Conservation (phyloP, 176 grass and related monocot species). For the Aegilops tauschii region DNA sequence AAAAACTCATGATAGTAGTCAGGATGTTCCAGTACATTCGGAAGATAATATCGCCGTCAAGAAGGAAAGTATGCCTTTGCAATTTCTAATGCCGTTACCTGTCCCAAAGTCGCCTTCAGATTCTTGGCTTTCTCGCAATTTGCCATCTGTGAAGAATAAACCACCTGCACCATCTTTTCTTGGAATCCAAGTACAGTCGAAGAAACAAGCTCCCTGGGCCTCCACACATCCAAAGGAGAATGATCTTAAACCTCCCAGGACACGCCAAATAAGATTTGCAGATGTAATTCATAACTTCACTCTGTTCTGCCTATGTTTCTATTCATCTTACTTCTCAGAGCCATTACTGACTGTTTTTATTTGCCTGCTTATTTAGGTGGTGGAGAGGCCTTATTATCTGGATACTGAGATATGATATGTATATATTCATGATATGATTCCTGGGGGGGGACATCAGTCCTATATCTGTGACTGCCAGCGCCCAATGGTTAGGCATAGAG, state of each 20-base stretch:
- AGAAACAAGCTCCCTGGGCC: conserved; percentile 55
- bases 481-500: neutral
- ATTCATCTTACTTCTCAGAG: neutral
- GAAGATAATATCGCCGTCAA: conserved; percentile 20
- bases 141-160: conserved; percentile 73
- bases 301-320: neutral
- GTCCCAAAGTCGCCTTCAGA: conserved; percentile 94
- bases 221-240: conserved; percentile 40
- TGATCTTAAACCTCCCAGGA: conserved; percentile 44
- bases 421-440: neutral
- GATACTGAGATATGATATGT: conserved; percentile 53
- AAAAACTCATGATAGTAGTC: conserved; percentile 17
- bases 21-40: neutral
- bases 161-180: conserved; percentile 61
- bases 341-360: conserved; percentile 14
- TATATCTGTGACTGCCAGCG: no score
- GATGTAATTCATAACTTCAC: conserved; percentile 55
- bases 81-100: conserved; percentile 55
- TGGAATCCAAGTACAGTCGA: conserved; percentile 79
- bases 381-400: conserved; percentile 43
- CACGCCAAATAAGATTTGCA: conserved; percentile 65
- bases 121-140: conserved; percentile 91
- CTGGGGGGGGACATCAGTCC: neutral
- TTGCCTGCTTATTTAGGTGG: conserved; percentile 40
- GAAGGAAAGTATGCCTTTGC: conserved; percentile 34